Conservation (phyloP, 345 rosid species). For the Euclidium syriacum region DNA sequence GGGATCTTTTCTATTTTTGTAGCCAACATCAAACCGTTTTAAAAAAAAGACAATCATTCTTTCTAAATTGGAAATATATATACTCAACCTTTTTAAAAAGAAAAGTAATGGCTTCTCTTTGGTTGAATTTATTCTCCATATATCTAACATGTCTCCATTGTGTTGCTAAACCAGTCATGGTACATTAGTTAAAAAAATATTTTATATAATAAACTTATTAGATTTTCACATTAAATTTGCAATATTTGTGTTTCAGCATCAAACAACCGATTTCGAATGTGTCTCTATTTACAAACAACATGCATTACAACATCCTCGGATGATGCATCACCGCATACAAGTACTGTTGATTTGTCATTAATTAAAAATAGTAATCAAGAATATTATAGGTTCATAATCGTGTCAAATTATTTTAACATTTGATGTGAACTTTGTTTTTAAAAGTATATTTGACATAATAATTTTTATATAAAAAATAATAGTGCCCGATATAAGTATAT, state of each 20-base stretch:
- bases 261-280: conserved; percentile 21
- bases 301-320: conserved; percentile 15
- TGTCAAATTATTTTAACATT: too few relatives aligned
- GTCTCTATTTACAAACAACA: conserved; percentile 10
- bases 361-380: background rate
- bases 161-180: conserved; percentile 12
- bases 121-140: conserved; percentile 12
- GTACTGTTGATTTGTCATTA: background rate
- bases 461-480: too few relatives aligned
- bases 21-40: background rate
- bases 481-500: too few relatives aligned
- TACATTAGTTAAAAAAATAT: background rate
- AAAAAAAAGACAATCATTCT: background rate
- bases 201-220: background rate
- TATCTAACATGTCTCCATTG: background rate
- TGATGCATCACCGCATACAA: conserved; percentile 18
- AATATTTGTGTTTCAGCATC: conserved; percentile 3
- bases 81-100: background rate
- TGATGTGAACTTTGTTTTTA: too few relatives aligned
- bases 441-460: too few relatives aligned
- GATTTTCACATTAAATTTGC: background rate
- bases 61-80: background rate
- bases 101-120: conserved; percentile 10
- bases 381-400: too few relatives aligned
- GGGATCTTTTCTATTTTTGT: conserved; percentile 2